Conservation (phyloP, 257 asterid species). For the Striga asiatica region DNA sequence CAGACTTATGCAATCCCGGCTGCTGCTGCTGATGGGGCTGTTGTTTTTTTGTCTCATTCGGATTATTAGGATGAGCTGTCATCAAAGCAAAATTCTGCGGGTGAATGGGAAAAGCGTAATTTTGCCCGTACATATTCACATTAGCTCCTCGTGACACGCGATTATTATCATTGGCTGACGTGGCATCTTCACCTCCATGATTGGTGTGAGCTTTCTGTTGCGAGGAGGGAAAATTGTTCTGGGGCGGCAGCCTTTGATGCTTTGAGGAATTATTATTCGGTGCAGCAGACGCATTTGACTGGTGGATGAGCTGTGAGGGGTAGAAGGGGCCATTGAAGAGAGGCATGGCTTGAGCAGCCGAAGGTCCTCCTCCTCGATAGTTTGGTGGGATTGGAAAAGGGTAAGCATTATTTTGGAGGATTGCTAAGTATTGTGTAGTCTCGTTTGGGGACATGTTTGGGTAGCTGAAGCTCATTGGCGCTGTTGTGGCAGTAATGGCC, state of each 20-base stretch:
- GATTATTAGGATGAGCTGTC: slow-evolving; percentile 37
- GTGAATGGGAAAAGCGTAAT: slow-evolving; percentile 57
- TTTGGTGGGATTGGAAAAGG: slow-evolving; percentile 71
- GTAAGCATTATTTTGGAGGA: slow-evolving; percentile 67
- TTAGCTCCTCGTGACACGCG: too few species aligned
- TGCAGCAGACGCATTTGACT: slow-evolving; percentile 33
- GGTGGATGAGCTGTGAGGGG: slow-evolving; percentile 82
- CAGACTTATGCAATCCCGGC: slow-evolving; percentile 34
- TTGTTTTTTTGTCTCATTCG: slow-evolving; percentile 52
- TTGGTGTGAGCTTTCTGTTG: slow-evolving; percentile 44
- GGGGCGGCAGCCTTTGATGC: slow-evolving; percentile 33
- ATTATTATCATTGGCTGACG: too few species aligned
- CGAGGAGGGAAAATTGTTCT: slow-evolving; percentile 30
- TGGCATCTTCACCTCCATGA: too few species aligned
- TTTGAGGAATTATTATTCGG: slow-evolving; percentile 50
- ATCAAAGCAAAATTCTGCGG: slow-evolving; percentile 64
- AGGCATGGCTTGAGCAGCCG: slow-evolving; percentile 73
- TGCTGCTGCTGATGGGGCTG: slow-evolving; percentile 55
- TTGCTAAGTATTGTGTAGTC: slow-evolving; percentile 77
- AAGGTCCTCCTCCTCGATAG: slow-evolving; percentile 75
- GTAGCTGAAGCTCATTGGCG: slow-evolving; percentile 75
- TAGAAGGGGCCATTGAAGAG: slow-evolving; percentile 76
- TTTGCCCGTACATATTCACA: too few species aligned
- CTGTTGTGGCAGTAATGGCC: slow-evolving; percentile 23
- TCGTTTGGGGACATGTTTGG: slow-evolving; percentile 66